phyloP scores from a whole-genome alignment of 805 yeast genomes.

The Metschnikowia cerradonensis region DNA sequence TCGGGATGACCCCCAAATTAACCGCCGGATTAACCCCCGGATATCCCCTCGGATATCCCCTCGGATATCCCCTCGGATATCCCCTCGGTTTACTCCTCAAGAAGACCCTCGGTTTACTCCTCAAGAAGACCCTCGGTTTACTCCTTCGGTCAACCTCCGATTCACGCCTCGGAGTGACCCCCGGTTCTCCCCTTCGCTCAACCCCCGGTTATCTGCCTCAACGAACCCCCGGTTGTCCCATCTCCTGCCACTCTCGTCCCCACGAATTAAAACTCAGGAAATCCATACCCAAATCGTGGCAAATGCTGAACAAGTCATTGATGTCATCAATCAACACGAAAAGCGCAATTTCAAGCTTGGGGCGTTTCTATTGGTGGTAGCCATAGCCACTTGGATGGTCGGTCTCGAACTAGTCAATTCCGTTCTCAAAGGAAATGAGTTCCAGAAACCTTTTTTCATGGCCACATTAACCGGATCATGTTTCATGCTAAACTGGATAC shows the following conservation, averaged over 20 bases:
- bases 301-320: constrained; percentile 24
- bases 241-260: constrained; percentile 8
- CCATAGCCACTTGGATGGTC: constrained; percentile 45
- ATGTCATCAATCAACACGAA: constrained; percentile 39
- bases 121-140: not conserved
- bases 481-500: constrained; percentile 43
- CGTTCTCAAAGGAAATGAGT: constrained; percentile 46
- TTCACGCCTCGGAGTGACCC: too few relatives aligned
- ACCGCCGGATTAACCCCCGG: too few relatives aligned
- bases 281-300: constrained; percentile 9
- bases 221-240: not conserved
- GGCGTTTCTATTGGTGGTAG: constrained; percentile 35
- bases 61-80: too few relatives aligned
- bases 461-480: constrained; percentile 47
- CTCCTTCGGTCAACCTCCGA: too few relatives aligned
- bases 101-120: not conserved
- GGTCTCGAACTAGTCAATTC: constrained; percentile 48
- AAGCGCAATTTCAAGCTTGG: constrained; percentile 43
- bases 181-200: too few relatives aligned
- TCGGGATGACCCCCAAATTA: too few relatives aligned
- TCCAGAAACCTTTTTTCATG: constrained; percentile 46
- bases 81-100: not conserved
- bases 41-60: not conserved
- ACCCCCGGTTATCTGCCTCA: not conserved
- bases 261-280: constrained; percentile 15